A percentile compares a stretch with the other conserved stretches of the same genome.
These are phyloP conservation scores for Turnera subulata DNA, from an alignment of 345 rosid species.

Conservation along the genomic window DNA sequence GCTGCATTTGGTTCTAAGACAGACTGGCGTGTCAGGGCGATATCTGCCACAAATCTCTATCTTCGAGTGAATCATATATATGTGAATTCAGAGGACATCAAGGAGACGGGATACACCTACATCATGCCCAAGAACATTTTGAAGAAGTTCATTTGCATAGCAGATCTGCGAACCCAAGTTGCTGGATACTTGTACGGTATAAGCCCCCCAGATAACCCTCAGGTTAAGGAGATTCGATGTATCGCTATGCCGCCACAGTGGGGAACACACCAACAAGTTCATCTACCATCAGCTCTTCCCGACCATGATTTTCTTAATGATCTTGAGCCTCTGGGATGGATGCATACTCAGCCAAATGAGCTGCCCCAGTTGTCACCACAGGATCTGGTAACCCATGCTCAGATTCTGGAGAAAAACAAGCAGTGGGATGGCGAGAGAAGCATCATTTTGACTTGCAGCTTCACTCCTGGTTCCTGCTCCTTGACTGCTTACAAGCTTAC, in stretches of 20 bases:
- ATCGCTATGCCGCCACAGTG: slow-evolving; percentile 89
- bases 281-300: slow-evolving; percentile 83
- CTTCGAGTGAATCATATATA: slow-evolving; percentile 93
- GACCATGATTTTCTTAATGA: slow-evolving; percentile 89
- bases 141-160: slow-evolving; percentile 96
- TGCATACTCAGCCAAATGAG: slow-evolving; percentile 99
- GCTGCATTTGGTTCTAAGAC: slow-evolving; percentile 87
- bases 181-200: slow-evolving; percentile 90
- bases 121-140: slow-evolving; percentile 95
- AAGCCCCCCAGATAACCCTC: slow-evolving; percentile 96
- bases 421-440: slow-evolving; percentile 99
- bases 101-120: slow-evolving; percentile 93
- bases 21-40: slow-evolving; percentile 99
- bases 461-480: slow-evolving; percentile 98
- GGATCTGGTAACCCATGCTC: slow-evolving; percentile 86
- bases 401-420: slow-evolving; percentile 86
- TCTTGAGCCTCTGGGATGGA: slow-evolving; percentile 98
- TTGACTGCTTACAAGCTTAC: slow-evolving; percentile 92
- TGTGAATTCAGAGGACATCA: slow-evolving; percentile 93
- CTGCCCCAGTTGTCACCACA: slow-evolving; percentile 97
- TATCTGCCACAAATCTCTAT: slow-evolving; percentile 95
- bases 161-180: slow-evolving; percentile 89
- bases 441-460: slow-evolving; percentile 93
- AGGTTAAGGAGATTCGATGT: slow-evolving; percentile 94
- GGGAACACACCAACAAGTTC: slow-evolving; percentile 86